Conservation (phyloP, 1,284 basidiomycete genomes). For the Apiotrichum veenhuisii region DNA sequence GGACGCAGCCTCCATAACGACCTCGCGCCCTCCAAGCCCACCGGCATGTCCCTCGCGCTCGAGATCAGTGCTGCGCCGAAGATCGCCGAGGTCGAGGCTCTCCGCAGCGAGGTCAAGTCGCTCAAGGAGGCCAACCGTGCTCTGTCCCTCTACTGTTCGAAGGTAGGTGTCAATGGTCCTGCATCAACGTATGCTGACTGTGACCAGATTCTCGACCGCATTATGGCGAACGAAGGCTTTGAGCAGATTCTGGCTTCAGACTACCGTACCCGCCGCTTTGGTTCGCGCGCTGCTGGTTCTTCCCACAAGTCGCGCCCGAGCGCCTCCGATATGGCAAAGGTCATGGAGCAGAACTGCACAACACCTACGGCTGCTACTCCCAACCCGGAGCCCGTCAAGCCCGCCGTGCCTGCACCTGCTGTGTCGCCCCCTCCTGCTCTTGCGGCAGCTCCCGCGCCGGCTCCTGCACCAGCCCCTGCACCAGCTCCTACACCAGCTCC, state of each 20-base stretch:
- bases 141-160: slow-evolving; percentile 85
- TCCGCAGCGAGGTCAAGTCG: slow-evolving; percentile 76
- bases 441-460: not conserved
- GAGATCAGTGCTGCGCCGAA: slow-evolving; percentile 61
- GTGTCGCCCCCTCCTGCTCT: not conserved
- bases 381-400: not conserved
- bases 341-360: slow-evolving; percentile 12
- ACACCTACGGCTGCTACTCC: not conserved
- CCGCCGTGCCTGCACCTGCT: not conserved
- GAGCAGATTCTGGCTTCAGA: slow-evolving; percentile 87
- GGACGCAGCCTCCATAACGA: not conserved
- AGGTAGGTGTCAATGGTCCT: slow-evolving; percentile 53
- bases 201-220: slow-evolving; percentile 75
- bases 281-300: not conserved
- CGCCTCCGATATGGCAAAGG: slow-evolving; percentile 9
- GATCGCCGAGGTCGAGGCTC: slow-evolving; percentile 72
- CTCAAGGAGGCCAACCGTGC: slow-evolving; percentile 94
- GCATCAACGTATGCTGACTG: not conserved
- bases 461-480: not conserved
- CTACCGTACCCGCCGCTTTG: slow-evolving; percentile 55
- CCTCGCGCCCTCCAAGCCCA: slow-evolving; percentile 49
- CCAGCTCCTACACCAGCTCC: not conserved
- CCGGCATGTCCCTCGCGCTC: slow-evolving; percentile 58
- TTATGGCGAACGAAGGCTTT: slow-evolving; percentile 87
- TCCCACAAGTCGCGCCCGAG: slow-evolving; percentile 2